Evolutionary conservation across 805 yeast genomes (phyloP).

Genomic region (Blastobotrys attinorum): DNA sequence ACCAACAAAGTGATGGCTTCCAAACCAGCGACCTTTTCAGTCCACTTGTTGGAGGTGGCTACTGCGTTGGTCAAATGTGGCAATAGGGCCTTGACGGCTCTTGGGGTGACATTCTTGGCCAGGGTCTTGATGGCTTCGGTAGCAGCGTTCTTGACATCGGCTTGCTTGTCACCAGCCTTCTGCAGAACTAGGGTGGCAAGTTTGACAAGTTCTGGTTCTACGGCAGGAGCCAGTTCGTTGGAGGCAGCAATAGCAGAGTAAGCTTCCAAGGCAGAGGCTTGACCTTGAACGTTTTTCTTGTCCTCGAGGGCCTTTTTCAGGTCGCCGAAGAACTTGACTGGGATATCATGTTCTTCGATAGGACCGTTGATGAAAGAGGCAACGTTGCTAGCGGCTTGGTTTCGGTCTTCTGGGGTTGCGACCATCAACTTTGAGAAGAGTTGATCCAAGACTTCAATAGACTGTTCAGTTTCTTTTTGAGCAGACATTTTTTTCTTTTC

Average conservation of each 20-base stretch:
- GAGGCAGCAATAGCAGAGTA: constrained; percentile 72
- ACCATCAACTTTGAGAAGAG: constrained; percentile 87
- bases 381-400: constrained; percentile 79
- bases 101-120: constrained; percentile 80
- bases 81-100: constrained; percentile 82
- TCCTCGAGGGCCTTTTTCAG: constrained; percentile 66
- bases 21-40: constrained; percentile 89
- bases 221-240: constrained; percentile 74
- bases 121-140: constrained; percentile 67
- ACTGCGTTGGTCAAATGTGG: constrained; percentile 71
- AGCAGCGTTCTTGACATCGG: constrained; percentile 67
- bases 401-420: constrained; percentile 77
- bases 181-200: constrained; percentile 62
- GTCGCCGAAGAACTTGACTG: constrained; percentile 75
- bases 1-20: constrained; percentile 81
- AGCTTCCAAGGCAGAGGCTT: constrained; percentile 78
- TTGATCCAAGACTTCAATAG: constrained; percentile 74
- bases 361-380: constrained; percentile 92
- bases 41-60: constrained; percentile 77
- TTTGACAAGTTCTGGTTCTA: constrained; percentile 89
- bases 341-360: constrained; percentile 97
- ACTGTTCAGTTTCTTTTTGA: constrained; percentile 16
- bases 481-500: constrained; percentile 14
- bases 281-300: constrained; percentile 62
- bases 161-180: constrained; percentile 87